Percentiles rank a stretch among this genome's conserved stretches.
Conservation (phyloP, 1,284 basidiomycete genomes). For the Rhizoctonia solani region DNA sequence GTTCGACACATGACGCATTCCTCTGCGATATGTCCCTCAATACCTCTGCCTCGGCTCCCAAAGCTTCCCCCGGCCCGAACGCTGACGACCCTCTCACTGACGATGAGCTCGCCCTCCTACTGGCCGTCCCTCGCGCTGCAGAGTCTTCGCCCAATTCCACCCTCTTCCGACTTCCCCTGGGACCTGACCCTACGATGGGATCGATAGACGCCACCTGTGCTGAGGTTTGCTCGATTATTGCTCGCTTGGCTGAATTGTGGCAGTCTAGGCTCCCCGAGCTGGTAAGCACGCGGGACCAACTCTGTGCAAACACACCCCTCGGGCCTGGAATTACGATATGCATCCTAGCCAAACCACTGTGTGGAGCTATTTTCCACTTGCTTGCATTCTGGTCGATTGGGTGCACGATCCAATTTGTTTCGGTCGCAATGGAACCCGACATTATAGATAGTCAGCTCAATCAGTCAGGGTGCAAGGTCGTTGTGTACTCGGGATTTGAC, state of each 20-base stretch:
- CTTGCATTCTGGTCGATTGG: constrained; percentile 13
- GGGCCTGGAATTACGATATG: constrained; percentile 12
- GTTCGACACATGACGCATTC: no score
- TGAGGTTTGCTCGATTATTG: neutral
- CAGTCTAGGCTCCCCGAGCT: neutral
- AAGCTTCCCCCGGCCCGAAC: neutral
- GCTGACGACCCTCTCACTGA: constrained; percentile 8
- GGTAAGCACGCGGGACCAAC: neutral
- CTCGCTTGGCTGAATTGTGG: constrained; percentile 3
- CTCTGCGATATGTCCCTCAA: no score
- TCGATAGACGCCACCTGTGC: neutral
- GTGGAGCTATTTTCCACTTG: constrained; percentile 1
- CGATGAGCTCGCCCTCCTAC: constrained; percentile 6
- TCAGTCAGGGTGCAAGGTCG: constrained; percentile 13
- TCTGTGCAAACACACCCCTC: neutral
- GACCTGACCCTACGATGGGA: neutral
- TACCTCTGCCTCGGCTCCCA: no score
- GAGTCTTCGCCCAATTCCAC: neutral
- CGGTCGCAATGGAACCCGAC: neutral
- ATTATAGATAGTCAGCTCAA: neutral
- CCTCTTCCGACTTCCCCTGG: constrained; percentile 2
- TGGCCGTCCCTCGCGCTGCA: constrained; percentile 11
- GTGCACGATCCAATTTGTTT: constrained; percentile 8
- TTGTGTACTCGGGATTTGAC: neutral
- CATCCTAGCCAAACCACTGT: neutral